Conservation (phyloP, 1,284 basidiomycete genomes). For the Microbotryum silenes-acaulis region DNA sequence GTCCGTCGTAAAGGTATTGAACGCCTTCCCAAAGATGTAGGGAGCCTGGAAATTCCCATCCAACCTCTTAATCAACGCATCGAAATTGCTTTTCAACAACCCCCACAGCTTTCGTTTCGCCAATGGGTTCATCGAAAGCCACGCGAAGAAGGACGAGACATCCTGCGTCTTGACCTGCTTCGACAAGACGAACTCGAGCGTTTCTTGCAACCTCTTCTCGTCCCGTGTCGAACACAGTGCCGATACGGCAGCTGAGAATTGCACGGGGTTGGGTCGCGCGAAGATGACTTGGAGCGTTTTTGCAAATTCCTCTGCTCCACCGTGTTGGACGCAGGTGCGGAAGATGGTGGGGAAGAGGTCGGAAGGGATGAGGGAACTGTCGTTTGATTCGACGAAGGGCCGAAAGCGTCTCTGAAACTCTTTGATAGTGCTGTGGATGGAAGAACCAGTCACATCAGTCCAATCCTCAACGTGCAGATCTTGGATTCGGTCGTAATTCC, state of each 20-base stretch:
- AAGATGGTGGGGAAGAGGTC: slow-evolving; percentile 58
- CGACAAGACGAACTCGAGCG: too few species aligned
- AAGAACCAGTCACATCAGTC: too few species aligned
- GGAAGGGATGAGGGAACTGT: slow-evolving; percentile 60
- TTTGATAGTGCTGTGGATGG: slow-evolving; percentile 46
- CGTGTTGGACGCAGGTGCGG: slow-evolving; percentile 1
- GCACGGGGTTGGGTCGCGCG: too few species aligned
- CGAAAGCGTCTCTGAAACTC: slow-evolving; percentile 38
- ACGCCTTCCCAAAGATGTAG: background rate
- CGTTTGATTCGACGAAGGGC: slow-evolving; percentile 64
- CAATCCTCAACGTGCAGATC: too few species aligned
- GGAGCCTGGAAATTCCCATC: background rate
- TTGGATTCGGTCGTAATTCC: too few species aligned
- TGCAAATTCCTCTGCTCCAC: slow-evolving; percentile 9
- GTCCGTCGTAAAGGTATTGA: slow-evolving; percentile 53
- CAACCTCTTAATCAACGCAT: slow-evolving; percentile 1
- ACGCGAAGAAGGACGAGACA: slow-evolving; percentile 31
- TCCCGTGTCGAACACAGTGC: too few species aligned
- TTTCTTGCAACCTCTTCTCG: too few species aligned
- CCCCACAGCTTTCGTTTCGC: slow-evolving; percentile 39
- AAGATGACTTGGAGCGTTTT: slow-evolving; percentile 37
- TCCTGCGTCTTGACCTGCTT: too few species aligned
- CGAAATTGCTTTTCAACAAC: slow-evolving; percentile 35
- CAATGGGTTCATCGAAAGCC: slow-evolving; percentile 34
- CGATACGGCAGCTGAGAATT: too few species aligned